A percentile compares a stretch with the other conserved stretches of the same genome.
These are phyloP conservation scores for Primulina tabacum DNA, from an alignment of 257 asterid genomes.

Conservation along the genomic window DNA sequence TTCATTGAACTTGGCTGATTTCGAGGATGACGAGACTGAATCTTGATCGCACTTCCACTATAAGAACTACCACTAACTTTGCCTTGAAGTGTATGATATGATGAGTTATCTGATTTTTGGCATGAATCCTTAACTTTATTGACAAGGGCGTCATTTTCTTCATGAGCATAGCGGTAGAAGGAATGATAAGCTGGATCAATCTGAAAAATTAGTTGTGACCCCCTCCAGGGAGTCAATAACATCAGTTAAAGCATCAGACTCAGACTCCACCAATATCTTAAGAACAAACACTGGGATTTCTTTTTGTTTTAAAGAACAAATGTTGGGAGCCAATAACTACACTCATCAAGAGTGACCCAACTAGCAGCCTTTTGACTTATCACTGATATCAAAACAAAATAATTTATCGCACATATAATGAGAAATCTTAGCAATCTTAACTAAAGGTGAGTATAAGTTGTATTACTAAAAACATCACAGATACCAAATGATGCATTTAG, in stretches of 20 bases:
- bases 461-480: not conserved
- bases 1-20: conserved; percentile 21
- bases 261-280: not conserved
- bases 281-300: not conserved
- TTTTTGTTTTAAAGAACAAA: not conserved
- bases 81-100: conserved; percentile 18
- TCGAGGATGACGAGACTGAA: conserved; percentile 37
- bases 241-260: conserved; percentile 18
- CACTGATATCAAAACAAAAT: not conserved
- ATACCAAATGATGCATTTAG: conserved; percentile 13
- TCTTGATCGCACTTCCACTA: conserved; percentile 45
- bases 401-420: not conserved
- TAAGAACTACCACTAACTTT: conserved; percentile 28
- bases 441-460: not conserved
- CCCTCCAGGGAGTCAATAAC: conserved; percentile 33
- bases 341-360: not conserved
- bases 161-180: conserved; percentile 26
- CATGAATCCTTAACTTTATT: conserved; percentile 18
- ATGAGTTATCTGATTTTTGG: conserved; percentile 23
- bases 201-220: conserved; percentile 20
- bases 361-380: not conserved
- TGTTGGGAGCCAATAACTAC: not conserved
- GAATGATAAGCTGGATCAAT: conserved; percentile 25
- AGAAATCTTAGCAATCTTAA: conserved; percentile 1
- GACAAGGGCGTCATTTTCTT: conserved; percentile 31